Evolutionary conservation across 495 filamentous ascomycete species (phyloP), one percentile per base, ranked within the genome.

Genomic region (Poronia punctata): DNA sequence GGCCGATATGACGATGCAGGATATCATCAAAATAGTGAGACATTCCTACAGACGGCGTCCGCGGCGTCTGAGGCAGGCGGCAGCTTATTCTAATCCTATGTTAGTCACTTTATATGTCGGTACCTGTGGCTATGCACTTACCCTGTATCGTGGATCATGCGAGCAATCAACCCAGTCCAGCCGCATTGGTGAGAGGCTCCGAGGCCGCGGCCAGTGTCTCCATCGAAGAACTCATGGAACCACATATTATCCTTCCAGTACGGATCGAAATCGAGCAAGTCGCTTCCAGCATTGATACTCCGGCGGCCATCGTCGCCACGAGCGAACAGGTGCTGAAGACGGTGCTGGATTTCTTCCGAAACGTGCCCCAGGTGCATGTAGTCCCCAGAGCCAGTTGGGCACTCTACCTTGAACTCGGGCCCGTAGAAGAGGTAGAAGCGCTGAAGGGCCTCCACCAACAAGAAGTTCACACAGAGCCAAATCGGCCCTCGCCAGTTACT

Each of bases 171-270:
- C 0, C 90, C 92, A n/a, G 90, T 95, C 92, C 92, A 97, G 4
- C 90, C 90, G 45, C 87, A 94, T 59, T 97, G 90, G 62, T 97
- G 92, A 32, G 85, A 92, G 16, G 90, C 86, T 38, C 90, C 90
- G 6, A 96, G 70, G 5, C 92, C 90, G 36, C 87, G 80, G 11
- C 92, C 90, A 18, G 70, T 81, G 55, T 97, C 92, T 19, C 86
- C 90, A 51, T 97, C 89, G 53, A 97, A 97, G 68, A 93, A 97
- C 60, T 97, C 90, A 54, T 94, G 82, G 72, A 93, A 97, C 83
- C 86, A 95, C 44, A 96, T 64, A 52, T 94, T 77, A 56, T 96
- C 88, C 56, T 78, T 87, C 90, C 90, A 96, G 62, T 95, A 68
- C 16, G 84, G 78, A 59, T 97, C 86, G 47, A 81, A 92, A 64